Base-by-base conservation (phyloP, 805 yeast genomes). In the Schwanniomyces sp. region DNA sequence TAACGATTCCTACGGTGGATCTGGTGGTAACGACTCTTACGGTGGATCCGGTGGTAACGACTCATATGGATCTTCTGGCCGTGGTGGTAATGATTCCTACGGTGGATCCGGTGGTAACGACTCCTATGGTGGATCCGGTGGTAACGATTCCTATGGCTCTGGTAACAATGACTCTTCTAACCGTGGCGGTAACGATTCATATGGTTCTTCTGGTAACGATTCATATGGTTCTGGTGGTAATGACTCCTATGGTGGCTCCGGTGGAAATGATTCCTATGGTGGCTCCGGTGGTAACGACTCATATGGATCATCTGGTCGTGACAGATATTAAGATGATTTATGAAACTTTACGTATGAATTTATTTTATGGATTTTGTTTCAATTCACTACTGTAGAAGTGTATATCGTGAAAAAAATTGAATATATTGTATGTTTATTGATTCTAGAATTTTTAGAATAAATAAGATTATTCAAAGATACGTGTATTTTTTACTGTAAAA, bases 1-100 rank as follows among this genome's bases (percentile, higher is more conserved):
- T 17, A 54, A 54, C 41, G 53, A 64, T 5, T 14, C 18, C 9
- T 63, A 62, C 46, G 66, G 68, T n/a, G 63, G 61, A 16, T 52
- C 57, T 11, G 52, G 50, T 34, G 54, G 52, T 49, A 48, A 52
- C 21, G 54, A 56, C 47, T 59, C 64, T n/a, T 62, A 59, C 46
- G 69, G 68, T 8, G 60, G 59, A 1, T 56, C 59, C 10, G 24
- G 39, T 18, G 50, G 44, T 26, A 34, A 44, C 42, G 56, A 58
- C 34, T 51, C 60, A 17, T 55, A 48, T 27, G 49, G 52, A 18
- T 44, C 47, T 14, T 41, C 44, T 12, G 40, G 40, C 25, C 21
- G 34, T n/a, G 45, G 40, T 25, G 32, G 27, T 41, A 44, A 44
- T 37, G 58, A 54, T 48, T 50, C 55, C 12, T 52, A 51, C 47